These are phyloP conservation scores for Tubosaeta brunneosetosa DNA, from an alignment of 768 basidiomycete species.

Conservation along the genomic window DNA sequence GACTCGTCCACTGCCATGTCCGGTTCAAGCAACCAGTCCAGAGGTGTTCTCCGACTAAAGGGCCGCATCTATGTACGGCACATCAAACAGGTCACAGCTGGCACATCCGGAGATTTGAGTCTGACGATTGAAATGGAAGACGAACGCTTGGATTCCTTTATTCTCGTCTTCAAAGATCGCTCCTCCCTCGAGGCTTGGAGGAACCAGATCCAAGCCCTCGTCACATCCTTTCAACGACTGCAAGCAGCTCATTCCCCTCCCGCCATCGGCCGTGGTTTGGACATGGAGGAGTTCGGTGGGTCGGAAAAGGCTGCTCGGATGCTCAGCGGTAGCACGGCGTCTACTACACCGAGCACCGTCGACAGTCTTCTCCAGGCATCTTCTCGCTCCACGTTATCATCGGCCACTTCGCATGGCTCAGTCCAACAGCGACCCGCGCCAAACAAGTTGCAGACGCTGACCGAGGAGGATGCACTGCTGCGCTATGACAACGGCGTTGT, in stretches of 20 bases:
- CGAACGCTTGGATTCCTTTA: slow-evolving; percentile 88
- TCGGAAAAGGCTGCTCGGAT: slow-evolving; percentile 73
- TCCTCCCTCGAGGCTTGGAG: slow-evolving; percentile 89
- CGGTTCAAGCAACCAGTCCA: slow-evolving; percentile 28
- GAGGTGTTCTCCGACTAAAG: slow-evolving; percentile 83
- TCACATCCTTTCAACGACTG: slow-evolving; percentile 64
- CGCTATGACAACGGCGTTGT: slow-evolving; percentile 58
- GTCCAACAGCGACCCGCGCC: slow-evolving; percentile 32
- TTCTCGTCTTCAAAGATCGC: slow-evolving; percentile 90
- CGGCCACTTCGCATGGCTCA: slow-evolving; percentile 68
- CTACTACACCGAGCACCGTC: slow-evolving; percentile 54
- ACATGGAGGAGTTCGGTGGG: slow-evolving; percentile 75
- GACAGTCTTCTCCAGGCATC: slow-evolving; percentile 65
- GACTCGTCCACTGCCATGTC: slow-evolving; percentile 45
- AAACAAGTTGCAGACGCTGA: slow-evolving; percentile 57
- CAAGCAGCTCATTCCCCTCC: slow-evolving; percentile 34
- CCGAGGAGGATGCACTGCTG: slow-evolving; percentile 65
- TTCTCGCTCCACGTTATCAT: slow-evolving; percentile 66
- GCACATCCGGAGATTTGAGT: slow-evolving; percentile 80
- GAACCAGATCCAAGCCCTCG: slow-evolving; percentile 72
- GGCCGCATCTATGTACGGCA: slow-evolving; percentile 95
- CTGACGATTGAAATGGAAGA: slow-evolving; percentile 98
- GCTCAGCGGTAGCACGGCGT: slow-evolving; percentile 69
- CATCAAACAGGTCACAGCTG: slow-evolving; percentile 84
- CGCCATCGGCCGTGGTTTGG: slow-evolving; percentile 37